Evolutionary conservation across 768 basidiomycete species (phyloP), one percentile per base, ranked within the genome.

Genomic region (Amanita exitialis): DNA sequence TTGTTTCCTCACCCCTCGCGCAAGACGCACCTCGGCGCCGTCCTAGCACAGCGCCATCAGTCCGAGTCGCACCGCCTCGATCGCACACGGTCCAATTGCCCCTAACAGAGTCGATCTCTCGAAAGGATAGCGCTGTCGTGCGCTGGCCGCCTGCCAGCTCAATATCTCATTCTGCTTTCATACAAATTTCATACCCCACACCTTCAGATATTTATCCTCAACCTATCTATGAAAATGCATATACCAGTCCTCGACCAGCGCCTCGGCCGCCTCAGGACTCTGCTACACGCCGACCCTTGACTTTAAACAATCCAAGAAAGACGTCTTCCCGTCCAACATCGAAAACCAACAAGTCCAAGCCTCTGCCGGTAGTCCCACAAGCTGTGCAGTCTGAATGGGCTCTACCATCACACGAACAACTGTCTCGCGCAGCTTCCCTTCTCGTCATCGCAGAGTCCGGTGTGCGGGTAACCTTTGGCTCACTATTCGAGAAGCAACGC

Each of bases 401-500:
- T 3, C 60, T 73, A 2, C 86, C 87, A 0, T 78, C 77, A 0
- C 55, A 64, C 4, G 65, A 70, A 8, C 78, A 86, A 58, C 70
- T 93, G 51, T 66, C 70, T 3, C 72, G 72, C 18, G 91, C 84
- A 2, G 77, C 82, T 0, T 64, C 76, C 13, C 70, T 86, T 27
- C 68, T 75, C 16, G 77, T 95, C 52, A 72, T 86, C 38, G 76
- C 79, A 36, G 79, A 85, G 54, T 77, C 78, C 12, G 91, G 90
- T 3, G 58, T 79, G 7, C 73, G 77, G 7, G 69, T 86, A 49
- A 70, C 66, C 32, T 91, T 94, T 54, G 83, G 86, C 0, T 76
- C 82, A 20, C 64, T 95, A 36, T 82, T 84, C 59, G 71, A 58
- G 28, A 54, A 59, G 6, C 70, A 69, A 44, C 69, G 69, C 52